Evolutionary conservation across 129 eudicot species (phyloP).

Genomic region (Silybum marianum): DNA sequence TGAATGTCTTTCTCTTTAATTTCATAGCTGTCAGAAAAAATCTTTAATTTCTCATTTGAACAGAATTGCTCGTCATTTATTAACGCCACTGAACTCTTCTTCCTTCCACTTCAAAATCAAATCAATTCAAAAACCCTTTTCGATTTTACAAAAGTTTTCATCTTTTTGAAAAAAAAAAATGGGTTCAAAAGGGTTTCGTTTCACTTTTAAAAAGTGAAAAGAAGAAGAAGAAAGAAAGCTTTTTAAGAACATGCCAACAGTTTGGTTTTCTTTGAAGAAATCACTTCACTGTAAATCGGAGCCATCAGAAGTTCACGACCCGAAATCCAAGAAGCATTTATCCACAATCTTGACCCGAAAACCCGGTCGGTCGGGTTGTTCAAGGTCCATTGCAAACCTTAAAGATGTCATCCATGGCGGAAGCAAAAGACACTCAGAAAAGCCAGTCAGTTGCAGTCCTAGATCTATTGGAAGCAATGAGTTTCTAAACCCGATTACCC

Average conservation of each 20-base stretch:
- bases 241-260: constrained; percentile 80
- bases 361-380: constrained; percentile 85
- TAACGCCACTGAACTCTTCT: constrained; percentile 17
- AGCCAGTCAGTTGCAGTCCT: constrained; percentile 90
- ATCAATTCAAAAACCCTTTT: background rate
- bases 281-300: constrained; percentile 94
- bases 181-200: constrained; percentile 26
- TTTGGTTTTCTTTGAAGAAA: constrained; percentile 92
- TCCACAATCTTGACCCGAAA: constrained; percentile 73
- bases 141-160: constrained; percentile 22
- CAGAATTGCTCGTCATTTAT: constrained; percentile 26
- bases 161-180: constrained; percentile 21
- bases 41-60: constrained; percentile 35
- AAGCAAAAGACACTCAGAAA: constrained; percentile 88
- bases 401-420: constrained; percentile 99
- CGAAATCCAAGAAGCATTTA: constrained; percentile 68
- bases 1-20: constrained; percentile 31
- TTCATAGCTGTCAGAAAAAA: constrained; percentile 41
- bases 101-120: constrained; percentile 30
- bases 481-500: constrained; percentile 89
- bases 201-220: constrained; percentile 33
- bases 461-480: constrained; percentile 98
- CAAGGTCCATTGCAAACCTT: constrained; percentile 96
- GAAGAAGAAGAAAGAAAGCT: background rate
- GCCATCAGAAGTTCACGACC: constrained; percentile 90